These are phyloP conservation scores for Fomitopsis pulvina DNA, from an alignment of 768 basidiomycete genomes.

Conservation along the genomic window DNA sequence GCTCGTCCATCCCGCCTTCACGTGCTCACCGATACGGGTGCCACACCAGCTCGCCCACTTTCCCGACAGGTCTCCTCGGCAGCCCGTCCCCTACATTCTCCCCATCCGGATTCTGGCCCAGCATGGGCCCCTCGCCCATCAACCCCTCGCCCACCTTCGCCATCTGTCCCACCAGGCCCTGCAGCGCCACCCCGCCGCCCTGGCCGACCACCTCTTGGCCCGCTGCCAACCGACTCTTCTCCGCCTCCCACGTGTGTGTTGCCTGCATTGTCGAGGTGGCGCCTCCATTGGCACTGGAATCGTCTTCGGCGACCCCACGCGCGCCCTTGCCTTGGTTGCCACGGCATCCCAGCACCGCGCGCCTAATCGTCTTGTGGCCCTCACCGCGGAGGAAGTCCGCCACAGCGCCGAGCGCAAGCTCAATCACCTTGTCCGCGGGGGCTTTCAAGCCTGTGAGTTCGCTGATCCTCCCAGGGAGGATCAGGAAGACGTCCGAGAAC, in stretches of 20 bases:
- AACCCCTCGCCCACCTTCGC: not conserved
- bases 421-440: slow-evolving; percentile 14
- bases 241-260: not conserved
- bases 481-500: slow-evolving; percentile 30
- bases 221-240: not conserved
- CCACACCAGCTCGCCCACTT: slow-evolving; percentile 13
- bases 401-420: slow-evolving; percentile 15
- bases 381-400: slow-evolving; percentile 16
- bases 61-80: slow-evolving; percentile 8
- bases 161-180: slow-evolving; percentile 1
- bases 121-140: not conserved
- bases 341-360: slow-evolving; percentile 3
- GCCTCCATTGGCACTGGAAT: not conserved
- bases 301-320: not conserved
- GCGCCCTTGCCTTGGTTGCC: slow-evolving; percentile 3
- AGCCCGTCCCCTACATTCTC: slow-evolving; percentile 8
- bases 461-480: slow-evolving; percentile 25
- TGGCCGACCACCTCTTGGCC: not conserved
- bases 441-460: slow-evolving; percentile 20
- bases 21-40: not conserved
- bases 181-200: not conserved
- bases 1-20: not conserved
- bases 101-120: slow-evolving; percentile 1
- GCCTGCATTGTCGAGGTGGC: not conserved
- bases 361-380: slow-evolving; percentile 8